These are phyloP conservation scores for Geranium rotundifolium DNA, from an alignment of 345 rosid species.

Conservation along the genomic window DNA sequence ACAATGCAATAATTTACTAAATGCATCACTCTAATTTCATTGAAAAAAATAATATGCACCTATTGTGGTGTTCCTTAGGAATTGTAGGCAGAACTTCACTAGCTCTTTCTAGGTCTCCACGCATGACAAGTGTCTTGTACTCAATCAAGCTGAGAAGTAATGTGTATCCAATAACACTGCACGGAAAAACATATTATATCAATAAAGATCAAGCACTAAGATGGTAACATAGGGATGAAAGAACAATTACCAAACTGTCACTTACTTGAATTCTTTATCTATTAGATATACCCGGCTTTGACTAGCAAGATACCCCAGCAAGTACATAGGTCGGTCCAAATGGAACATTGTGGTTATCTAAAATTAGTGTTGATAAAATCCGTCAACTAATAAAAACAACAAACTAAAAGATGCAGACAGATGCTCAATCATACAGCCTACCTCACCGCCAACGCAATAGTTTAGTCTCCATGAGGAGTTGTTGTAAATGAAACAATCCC, in stretches of 20 bases:
- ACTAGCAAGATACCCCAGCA: constrained; percentile 91
- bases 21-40: no score
- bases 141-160: constrained; percentile 43
- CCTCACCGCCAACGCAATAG: constrained; percentile 99
- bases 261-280: constrained; percentile 98
- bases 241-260: constrained; percentile 2
- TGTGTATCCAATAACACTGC: constrained; percentile 42
- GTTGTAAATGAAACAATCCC: constrained; percentile 98
- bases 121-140: constrained; percentile 50
- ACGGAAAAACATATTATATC: background rate
- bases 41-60: constrained; percentile 12
- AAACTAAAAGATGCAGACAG: no score
- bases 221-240: no score
- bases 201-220: no score
- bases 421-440: constrained; percentile 15
- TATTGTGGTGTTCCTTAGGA: constrained; percentile 37
- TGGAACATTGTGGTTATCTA: constrained; percentile 98
- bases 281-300: constrained; percentile 96
- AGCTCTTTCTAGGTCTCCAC: constrained; percentile 42
- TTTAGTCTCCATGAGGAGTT: constrained; percentile 97
- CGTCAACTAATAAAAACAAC: no score
- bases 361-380: background rate
- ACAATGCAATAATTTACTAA: no score
- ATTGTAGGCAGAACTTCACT: constrained; percentile 34
- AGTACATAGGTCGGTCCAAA: constrained; percentile 99